Base-by-base conservation (phyloP, 1,284 basidiomycete species). In the Irpex rosettiformis region DNA sequence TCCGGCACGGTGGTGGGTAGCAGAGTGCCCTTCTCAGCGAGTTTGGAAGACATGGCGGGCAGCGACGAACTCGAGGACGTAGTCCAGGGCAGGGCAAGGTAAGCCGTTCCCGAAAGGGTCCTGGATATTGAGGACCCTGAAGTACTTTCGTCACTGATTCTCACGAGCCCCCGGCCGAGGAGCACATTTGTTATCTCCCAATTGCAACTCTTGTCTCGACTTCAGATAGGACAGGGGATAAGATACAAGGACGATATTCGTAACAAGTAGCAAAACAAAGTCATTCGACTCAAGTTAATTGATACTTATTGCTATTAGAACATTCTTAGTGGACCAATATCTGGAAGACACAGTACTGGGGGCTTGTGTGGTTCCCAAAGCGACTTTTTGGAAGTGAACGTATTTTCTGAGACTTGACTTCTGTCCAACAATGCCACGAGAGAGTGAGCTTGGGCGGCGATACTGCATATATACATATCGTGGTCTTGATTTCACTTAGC, bases 51-150 rank as follows among this genome's bases (percentile, higher is more conserved):
- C 49, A 51, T 51, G 22, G 7, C 21, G 11, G 25, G 24, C 49
- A 27, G 18, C 22, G 49, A 65, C 61, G 57, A 33, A 40, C 67
- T 33, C 66, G 69, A 55, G 68, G 52, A 57, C 71, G 73, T 6
- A 10, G 43, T 47, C 16, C 16, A 24, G 43, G 22, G 13, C 33
- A 16, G 33, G 43, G n/a, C 10, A 24, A 21, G 22, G 43, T 21
- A 2, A 40, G 37, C 18, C 2, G 37, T 40, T 40, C n/a, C n/a
- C 37, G 37, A n/a, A 11, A n/a, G 37, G 37, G 37, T n/a, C n/a
- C n/a, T n/a, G n/a, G n/a, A n/a, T 40, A 40, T 40, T 40, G 37
- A 40, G 37, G 37, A 40, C 37, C 37, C 37, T 40, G 37, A n/a
- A n/a, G 33, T 6, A 47, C n/a, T 24, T 47, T 47, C 22, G 43